phyloP scores from a whole-genome alignment of 2,329 filamentous ascomycete genomes.

The Stagonosporopsis chrysanthemi region DNA sequence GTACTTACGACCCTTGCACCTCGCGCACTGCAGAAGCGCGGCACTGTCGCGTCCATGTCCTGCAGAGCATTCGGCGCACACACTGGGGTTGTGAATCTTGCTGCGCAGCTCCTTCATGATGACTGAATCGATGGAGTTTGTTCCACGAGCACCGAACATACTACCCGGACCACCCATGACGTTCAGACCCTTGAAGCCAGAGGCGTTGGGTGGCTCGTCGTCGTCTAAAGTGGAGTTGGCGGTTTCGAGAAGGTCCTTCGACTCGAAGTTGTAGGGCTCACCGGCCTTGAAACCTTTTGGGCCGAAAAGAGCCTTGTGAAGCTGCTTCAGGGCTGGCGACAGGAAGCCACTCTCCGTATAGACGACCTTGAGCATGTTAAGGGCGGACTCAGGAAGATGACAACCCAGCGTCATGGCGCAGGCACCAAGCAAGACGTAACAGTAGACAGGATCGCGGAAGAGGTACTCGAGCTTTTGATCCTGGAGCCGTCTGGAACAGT shows the following conservation, averaged over 20 bases:
- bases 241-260: slow-evolving; percentile 20
- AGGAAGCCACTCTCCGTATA: slow-evolving; percentile 27
- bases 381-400: slow-evolving; percentile 15
- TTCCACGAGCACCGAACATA: no score
- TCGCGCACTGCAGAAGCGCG: slow-evolving; percentile 33
- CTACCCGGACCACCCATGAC: neutral
- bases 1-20: slow-evolving; percentile 39
- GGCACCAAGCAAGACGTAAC: slow-evolving; percentile 28
- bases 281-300: slow-evolving; percentile 26
- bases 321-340: slow-evolving; percentile 26
- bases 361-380: slow-evolving; percentile 28
- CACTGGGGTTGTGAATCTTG: slow-evolving; percentile 22
- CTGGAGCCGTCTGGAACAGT: neutral
- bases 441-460: slow-evolving; percentile 25
- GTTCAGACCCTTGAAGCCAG: slow-evolving; percentile 16
- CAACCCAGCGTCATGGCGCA: slow-evolving; percentile 32
- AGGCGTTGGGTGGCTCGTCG: no score
- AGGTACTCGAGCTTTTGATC: slow-evolving; percentile 9
- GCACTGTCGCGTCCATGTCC: neutral
- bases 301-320: slow-evolving; percentile 31
- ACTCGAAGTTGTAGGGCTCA: slow-evolving; percentile 29
- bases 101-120: slow-evolving; percentile 31
- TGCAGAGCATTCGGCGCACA: slow-evolving; percentile 25
- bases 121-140: slow-evolving; percentile 12
- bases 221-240: neutral